Conservation (phyloP, 1,284 basidiomycete species). For the Ustilago esculenta region DNA sequence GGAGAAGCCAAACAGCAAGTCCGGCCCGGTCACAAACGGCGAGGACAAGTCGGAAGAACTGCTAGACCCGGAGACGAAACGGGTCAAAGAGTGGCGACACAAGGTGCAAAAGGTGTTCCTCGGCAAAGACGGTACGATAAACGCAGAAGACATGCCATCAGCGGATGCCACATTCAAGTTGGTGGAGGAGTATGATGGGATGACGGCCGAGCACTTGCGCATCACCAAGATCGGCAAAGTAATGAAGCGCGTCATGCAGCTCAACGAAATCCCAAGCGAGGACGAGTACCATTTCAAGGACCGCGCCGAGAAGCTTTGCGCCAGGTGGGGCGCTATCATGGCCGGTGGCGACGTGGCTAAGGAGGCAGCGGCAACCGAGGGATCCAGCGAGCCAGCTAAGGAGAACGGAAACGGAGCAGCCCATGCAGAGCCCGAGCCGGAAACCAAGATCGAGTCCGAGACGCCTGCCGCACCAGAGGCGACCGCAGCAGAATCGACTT, state of each 20-base stretch:
- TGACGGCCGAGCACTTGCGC: conserved; percentile 82
- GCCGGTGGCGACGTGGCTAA: conserved; percentile 13
- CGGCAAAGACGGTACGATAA: conserved; percentile 68
- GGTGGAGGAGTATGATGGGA: conserved; percentile 81
- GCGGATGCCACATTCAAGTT: conserved; percentile 81
- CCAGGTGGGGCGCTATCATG: conserved; percentile 64
- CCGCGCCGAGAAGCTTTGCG: conserved; percentile 72
- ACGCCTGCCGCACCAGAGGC: conserved; percentile 6
- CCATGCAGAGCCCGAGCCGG: conserved; percentile 12
- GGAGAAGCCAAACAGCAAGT: conserved; percentile 36
- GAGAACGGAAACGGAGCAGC: conserved; percentile 19
- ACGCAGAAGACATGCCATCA: conserved; percentile 66
- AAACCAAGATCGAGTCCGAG: conserved; percentile 25
- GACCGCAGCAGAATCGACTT: conserved; percentile 8
- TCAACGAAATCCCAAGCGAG: conserved; percentile 79
- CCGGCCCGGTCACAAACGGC: conserved; percentile 35
- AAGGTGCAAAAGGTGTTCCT: conserved; percentile 89
- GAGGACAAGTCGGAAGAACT: conserved; percentile 71
- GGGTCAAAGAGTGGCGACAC: conserved; percentile 78
- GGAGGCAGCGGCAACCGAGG: conserved; percentile 10
- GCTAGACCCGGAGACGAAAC: conserved; percentile 73
- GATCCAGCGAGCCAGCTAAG: conserved; percentile 15
- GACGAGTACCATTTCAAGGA: conserved; percentile 86
- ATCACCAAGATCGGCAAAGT: conserved; percentile 98
- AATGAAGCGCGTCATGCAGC: conserved; percentile 88